phyloP scores from a whole-genome alignment of 2,329 filamentous ascomycete genomes.

The Curvularia lunata region DNA sequence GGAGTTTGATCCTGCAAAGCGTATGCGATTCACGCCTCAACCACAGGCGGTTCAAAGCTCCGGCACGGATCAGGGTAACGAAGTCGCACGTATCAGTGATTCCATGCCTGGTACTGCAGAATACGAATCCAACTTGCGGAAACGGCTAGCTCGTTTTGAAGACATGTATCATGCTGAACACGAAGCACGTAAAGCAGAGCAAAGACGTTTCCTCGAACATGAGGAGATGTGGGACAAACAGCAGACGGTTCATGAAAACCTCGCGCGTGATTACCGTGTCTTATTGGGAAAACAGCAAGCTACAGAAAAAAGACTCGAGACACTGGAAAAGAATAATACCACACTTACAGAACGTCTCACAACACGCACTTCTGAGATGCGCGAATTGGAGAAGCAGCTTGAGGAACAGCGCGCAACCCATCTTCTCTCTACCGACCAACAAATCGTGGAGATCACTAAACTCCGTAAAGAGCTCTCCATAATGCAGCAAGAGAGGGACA shows the following conservation, averaged over 20 bases:
- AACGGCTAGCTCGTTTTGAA: constrained; percentile 15
- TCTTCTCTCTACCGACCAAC: constrained; percentile 32
- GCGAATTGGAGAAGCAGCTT: constrained; percentile 22
- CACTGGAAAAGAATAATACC: constrained; percentile 19
- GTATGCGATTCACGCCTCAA: constrained; percentile 45
- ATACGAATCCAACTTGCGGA: constrained; percentile 16
- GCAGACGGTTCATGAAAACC: constrained; percentile 38
- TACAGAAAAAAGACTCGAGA: constrained; percentile 25
- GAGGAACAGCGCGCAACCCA: constrained; percentile 26
- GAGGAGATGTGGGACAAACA: constrained; percentile 31
- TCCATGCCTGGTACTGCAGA: constrained; percentile 45
- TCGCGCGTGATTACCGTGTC: constrained; percentile 24
- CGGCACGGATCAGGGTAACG: constrained; percentile 22
- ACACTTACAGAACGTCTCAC: constrained; percentile 29
- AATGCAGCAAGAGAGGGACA: constrained; percentile 23
- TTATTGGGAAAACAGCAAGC: constrained; percentile 28
- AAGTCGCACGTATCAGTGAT: constrained; percentile 52
- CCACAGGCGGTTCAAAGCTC: constrained; percentile 17
- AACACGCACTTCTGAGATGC: constrained; percentile 20
- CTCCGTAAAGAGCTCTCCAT: constrained; percentile 32
- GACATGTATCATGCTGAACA: constrained; percentile 16
- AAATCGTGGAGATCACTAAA: constrained; percentile 31
- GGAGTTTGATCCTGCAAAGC: constrained; percentile 39
- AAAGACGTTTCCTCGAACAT: constrained; percentile 25
- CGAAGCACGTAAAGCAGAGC: constrained; percentile 16